Conservation (phyloP, 495 filamentous ascomycete species). For the Polyplosphaeria fusca region DNA sequence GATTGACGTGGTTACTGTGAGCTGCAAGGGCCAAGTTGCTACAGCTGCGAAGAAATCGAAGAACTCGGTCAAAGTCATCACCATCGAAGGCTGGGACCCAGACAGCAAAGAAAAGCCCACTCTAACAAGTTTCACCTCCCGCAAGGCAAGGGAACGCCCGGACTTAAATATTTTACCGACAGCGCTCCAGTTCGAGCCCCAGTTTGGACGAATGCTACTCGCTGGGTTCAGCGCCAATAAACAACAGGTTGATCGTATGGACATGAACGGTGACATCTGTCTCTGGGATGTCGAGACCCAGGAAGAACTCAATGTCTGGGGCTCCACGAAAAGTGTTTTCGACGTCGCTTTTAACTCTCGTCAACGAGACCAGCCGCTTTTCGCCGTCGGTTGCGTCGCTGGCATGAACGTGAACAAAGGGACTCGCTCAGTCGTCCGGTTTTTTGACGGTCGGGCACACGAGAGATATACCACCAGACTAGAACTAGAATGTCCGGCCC, state of each 20-base stretch:
- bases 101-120: not conserved
- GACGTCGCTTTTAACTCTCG: constrained; percentile 74
- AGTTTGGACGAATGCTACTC: constrained; percentile 56
- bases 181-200: constrained; percentile 68
- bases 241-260: constrained; percentile 52
- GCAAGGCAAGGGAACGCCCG: constrained; percentile 36
- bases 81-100: not conserved
- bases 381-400: constrained; percentile 46
- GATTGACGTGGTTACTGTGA: constrained; percentile 67
- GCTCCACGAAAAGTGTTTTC: constrained; percentile 69
- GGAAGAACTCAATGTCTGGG: constrained; percentile 44
- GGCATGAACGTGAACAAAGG: constrained; percentile 39
- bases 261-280: constrained; percentile 65
- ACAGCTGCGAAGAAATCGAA: constrained; percentile 46
- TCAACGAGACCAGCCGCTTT: constrained; percentile 53
- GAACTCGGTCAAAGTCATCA: constrained; percentile 39
- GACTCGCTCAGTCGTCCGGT: constrained; percentile 50
- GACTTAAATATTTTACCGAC: constrained; percentile 64
- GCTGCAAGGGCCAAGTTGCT: constrained; percentile 45
- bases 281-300: constrained; percentile 61
- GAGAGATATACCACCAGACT: constrained; percentile 45
- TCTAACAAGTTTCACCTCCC: constrained; percentile 26
- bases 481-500: constrained; percentile 67
- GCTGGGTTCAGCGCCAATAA: constrained; percentile 71
- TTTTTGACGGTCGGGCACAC: constrained; percentile 45